Percentiles rank a stretch among this genome's conserved stretches.
These are phyloP conservation scores for Dendrothele bispora DNA, from an alignment of 768 basidiomycete species.

Conservation along the genomic window DNA sequence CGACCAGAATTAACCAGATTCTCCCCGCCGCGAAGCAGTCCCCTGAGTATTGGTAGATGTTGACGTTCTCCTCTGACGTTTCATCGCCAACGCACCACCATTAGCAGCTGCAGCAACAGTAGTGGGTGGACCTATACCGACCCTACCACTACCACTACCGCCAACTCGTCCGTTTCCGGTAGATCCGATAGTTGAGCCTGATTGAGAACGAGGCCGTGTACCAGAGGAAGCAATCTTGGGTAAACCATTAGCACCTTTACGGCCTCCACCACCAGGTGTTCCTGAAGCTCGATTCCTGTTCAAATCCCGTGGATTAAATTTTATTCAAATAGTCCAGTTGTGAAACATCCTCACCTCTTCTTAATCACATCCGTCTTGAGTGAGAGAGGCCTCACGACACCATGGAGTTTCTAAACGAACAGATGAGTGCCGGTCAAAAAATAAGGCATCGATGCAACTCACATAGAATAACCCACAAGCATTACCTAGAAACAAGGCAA, in stretches of 20 bases:
- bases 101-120: conserved; percentile 26
- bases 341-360: conserved; percentile 72
- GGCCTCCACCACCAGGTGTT: conserved; percentile 60
- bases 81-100: conserved; percentile 52
- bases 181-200: conserved; percentile 49
- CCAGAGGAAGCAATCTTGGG: conserved; percentile 79
- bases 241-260: conserved; percentile 57
- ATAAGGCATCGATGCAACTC: conserved; percentile 36
- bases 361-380: conserved; percentile 98
- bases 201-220: conserved; percentile 73
- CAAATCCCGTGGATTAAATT: background rate
- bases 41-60: conserved; percentile 59
- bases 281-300: conserved; percentile 81
- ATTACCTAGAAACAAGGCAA: conserved; percentile 52
- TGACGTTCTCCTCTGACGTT: conserved; percentile 79
- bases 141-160: conserved; percentile 19
- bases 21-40: conserved; percentile 26
- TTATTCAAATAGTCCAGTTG: no score
- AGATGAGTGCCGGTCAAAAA: conserved; percentile 4
- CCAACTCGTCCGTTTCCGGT: conserved; percentile 38
- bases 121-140: conserved; percentile 20
- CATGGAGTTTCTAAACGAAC: conserved; percentile 85
- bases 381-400: conserved; percentile 90
- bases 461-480: conserved; percentile 94
- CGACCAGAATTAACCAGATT: conserved; percentile 10